These are phyloP conservation scores for Mortierella sp. DNA, from an alignment of 371 early-diverging fungal species.

Conservation along the genomic window DNA sequence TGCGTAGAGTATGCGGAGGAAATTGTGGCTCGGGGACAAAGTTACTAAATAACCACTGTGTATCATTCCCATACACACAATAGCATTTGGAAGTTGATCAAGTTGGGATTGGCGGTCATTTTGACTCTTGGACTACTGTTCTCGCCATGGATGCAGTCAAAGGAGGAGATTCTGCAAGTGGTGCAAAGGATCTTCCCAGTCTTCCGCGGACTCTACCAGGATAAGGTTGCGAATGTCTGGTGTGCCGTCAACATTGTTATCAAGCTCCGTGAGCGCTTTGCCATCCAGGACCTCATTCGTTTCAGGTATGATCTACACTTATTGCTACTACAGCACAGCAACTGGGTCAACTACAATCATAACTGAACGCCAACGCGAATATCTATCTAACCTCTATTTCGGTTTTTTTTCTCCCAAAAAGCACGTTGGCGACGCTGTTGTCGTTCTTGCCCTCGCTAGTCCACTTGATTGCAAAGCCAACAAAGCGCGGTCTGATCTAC, in stretches of 20 bases:
- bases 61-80: not conserved
- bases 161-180: constrained; percentile 82
- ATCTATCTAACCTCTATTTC: not conserved
- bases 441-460: constrained; percentile 78
- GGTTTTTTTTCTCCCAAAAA: constrained; percentile 32
- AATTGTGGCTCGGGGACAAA: not conserved
- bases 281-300: constrained; percentile 70
- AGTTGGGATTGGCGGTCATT: constrained; percentile 83
- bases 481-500: constrained; percentile 72
- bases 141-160: constrained; percentile 76
- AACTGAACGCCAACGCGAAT: not conserved
- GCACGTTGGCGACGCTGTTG: constrained; percentile 75
- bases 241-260: constrained; percentile 90
- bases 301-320: constrained; percentile 67
- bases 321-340: too few relatives aligned
- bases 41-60: not conserved
- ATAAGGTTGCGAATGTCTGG: constrained; percentile 98
- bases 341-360: too few relatives aligned
- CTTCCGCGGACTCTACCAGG: constrained; percentile 95
- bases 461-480: constrained; percentile 69
- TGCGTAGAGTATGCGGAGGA: not conserved
- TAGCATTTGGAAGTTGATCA: constrained; percentile 56
- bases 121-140: constrained; percentile 77
- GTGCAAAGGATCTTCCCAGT: constrained; percentile 92
- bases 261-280: constrained; percentile 82